Percentiles rank a stretch among this genome's conserved stretches.
Conservation (phyloP, 208 protist genomes). For the Acanthamoeba castellanii region DNA sequence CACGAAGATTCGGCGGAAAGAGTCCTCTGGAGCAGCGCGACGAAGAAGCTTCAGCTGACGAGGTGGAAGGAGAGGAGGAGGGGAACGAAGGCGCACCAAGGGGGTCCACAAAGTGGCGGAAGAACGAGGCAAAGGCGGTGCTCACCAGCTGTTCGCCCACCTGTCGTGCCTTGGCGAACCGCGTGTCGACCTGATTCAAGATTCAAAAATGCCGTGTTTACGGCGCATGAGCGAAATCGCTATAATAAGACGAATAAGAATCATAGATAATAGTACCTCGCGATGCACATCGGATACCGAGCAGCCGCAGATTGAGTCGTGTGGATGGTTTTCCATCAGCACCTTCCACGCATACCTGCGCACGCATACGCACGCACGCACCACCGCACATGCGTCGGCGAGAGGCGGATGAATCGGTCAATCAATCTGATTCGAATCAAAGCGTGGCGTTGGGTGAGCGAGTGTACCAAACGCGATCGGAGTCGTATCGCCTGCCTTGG, state of each 20-base stretch:
- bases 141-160: constrained; percentile 37
- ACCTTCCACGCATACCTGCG: constrained; percentile 44
- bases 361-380: not conserved
- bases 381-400: not conserved
- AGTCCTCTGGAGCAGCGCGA: not conserved
- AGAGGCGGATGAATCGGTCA: too few species aligned
- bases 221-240: not conserved
- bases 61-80: not conserved
- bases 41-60: not conserved
- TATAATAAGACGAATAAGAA: not conserved
- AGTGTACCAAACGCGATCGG: not conserved
- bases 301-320: constrained; percentile 48
- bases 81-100: not conserved
- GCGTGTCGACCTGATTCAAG: constrained; percentile 19
- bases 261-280: not conserved
- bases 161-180: constrained; percentile 40
- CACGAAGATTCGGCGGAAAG: not conserved
- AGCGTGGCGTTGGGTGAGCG: not conserved
- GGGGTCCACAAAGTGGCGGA: not conserved
- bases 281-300: constrained; percentile 4
- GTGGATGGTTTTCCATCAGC: constrained; percentile 54
- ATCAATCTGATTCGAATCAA: too few species aligned
- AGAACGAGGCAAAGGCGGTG: not conserved
- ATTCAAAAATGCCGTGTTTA: too few species aligned
- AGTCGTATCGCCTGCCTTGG: not conserved